phyloP scores from a whole-genome alignment of 768 basidiomycete species.

The Mycena crocata region DNA sequence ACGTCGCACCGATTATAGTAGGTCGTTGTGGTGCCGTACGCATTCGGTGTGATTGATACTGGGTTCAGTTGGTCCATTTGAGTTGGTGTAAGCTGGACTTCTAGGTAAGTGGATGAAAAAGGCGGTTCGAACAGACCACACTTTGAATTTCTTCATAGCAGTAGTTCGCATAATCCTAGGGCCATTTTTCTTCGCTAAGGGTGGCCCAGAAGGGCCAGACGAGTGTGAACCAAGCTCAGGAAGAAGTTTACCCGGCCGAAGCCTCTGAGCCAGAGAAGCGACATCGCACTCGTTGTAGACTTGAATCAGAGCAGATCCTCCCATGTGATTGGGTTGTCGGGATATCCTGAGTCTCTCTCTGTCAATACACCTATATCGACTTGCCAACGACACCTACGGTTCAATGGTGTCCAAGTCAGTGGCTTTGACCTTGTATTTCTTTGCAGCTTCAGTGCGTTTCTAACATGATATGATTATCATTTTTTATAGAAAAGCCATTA shows the following conservation, averaged over 20 bases:
- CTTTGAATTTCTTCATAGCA: conserved; percentile 23
- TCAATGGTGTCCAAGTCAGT: conserved; percentile 23
- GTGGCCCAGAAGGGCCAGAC: not conserved
- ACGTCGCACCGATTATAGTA: conserved; percentile 31
- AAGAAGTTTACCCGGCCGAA: conserved; percentile 23
- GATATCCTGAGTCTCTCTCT: too few species aligned
- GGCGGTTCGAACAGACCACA: not conserved
- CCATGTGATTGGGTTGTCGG: conserved; percentile 23
- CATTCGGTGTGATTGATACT: conserved; percentile 21
- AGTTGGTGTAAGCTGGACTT: not conserved
- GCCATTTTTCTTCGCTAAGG: conserved; percentile 22
- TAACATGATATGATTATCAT: not conserved
- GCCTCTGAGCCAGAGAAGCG: conserved; percentile 4
- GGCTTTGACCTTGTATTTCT: conserved; percentile 25
- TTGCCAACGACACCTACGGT: too few species aligned
- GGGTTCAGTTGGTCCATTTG: conserved; percentile 26
- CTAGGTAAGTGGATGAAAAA: not conserved
- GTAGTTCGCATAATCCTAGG: conserved; percentile 21
- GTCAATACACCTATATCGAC: too few species aligned
- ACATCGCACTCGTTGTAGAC: conserved; percentile 26
- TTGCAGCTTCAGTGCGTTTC: conserved; percentile 17
- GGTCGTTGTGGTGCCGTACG: conserved; percentile 15
- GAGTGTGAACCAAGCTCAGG: conserved; percentile 11
- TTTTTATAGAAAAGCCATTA: too few species aligned
- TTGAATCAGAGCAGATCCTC: conserved; percentile 22